Conservation (phyloP, 164 flowering plant genomes). For the Magnolia changhungtana region DNA sequence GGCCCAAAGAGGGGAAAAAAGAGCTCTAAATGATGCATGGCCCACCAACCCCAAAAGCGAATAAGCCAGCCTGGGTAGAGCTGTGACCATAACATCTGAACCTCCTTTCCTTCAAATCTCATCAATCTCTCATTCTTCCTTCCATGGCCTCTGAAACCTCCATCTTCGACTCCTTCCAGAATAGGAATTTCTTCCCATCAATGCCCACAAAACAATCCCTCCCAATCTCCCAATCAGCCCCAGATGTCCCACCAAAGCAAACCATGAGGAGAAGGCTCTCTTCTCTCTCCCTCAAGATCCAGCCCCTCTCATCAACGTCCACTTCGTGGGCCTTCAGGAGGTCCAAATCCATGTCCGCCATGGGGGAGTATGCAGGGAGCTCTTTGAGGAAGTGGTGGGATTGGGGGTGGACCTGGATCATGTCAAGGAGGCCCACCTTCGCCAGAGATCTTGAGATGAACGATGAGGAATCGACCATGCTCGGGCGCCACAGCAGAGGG, state of each 20-base stretch:
- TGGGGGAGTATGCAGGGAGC: slow-evolving; percentile 42
- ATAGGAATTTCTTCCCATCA: slow-evolving; percentile 19
- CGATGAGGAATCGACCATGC: slow-evolving; percentile 47
- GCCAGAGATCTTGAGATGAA: slow-evolving; percentile 83
- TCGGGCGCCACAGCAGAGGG: slow-evolving; percentile 55
- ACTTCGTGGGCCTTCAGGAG: slow-evolving; percentile 47
- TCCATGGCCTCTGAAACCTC: slow-evolving; percentile 18
- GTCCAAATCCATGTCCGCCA: slow-evolving; percentile 61
- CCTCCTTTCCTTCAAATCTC: slow-evolving; percentile 4
- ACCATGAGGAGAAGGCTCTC: slow-evolving; percentile 49
- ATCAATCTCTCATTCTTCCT: not conserved
- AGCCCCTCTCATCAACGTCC: slow-evolving; percentile 36
- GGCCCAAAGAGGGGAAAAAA: not conserved
- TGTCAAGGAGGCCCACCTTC: slow-evolving; percentile 63
- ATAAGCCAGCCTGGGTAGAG: slow-evolving; percentile 32
- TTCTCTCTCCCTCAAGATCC: slow-evolving; percentile 44
- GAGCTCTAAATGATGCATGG: not conserved
- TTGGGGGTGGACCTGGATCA: slow-evolving; percentile 71
- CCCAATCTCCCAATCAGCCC: slow-evolving; percentile 27
- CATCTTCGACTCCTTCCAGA: slow-evolving; percentile 19
- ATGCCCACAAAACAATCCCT: slow-evolving; percentile 15
- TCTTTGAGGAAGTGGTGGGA: slow-evolving; percentile 82
- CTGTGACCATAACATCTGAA: slow-evolving; percentile 17
- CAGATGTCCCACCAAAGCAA: slow-evolving; percentile 12
- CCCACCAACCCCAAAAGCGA: slow-evolving; percentile 12